Percentiles rank a stretch among this genome's conserved stretches.
Evolutionary conservation across 2,329 filamentous ascomycete species (phyloP).

Genomic region (Fusarium newnesense): DNA sequence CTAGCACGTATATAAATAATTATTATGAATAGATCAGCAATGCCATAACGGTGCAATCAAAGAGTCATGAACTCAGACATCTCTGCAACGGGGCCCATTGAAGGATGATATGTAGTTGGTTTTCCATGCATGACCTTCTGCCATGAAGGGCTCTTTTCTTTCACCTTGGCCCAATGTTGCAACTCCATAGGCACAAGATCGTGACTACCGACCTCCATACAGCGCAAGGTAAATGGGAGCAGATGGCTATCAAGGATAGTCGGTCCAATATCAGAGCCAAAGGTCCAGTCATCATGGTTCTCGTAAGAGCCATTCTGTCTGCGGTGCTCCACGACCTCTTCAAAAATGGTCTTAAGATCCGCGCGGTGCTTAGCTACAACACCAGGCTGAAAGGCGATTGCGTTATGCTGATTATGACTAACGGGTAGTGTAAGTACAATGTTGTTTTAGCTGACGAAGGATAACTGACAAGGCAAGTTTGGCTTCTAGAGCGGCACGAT

Average conservation of each 20-base stretch:
- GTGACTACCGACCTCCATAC: conserved; percentile 11
- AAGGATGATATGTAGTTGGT: conserved; percentile 19
- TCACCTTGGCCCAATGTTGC: conserved; percentile 8
- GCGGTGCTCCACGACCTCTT: conserved; percentile 1
- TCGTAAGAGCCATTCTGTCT: conserved; percentile 4
- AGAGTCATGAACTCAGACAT: conserved; percentile 28
- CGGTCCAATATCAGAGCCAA: conserved; percentile 10
- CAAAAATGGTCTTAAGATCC: not conserved
- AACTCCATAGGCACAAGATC: conserved; percentile 22
- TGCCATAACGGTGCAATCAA: not conserved
- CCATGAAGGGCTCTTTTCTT: conserved; percentile 14
- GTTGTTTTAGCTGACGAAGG: fast-evolving
- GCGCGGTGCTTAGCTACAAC: conserved; percentile 11
- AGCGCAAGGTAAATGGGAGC: conserved; percentile 17
- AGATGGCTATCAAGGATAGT: conserved; percentile 28
- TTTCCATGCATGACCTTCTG: conserved; percentile 21
- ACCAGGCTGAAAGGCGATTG: conserved; percentile 10
- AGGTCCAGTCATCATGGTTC: conserved; percentile 9
- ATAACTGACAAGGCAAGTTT: conserved; percentile 14
- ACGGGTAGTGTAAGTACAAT: not conserved
- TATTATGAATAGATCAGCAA: not conserved
- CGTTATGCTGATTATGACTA: conserved; percentile 16
- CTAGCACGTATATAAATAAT: not conserved
- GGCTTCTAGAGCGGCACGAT: conserved; percentile 1
- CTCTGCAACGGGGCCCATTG: conserved; percentile 22